phyloP scores from a whole-genome alignment of 163 green algal genomes.

The Dunaliella salina region DNA sequence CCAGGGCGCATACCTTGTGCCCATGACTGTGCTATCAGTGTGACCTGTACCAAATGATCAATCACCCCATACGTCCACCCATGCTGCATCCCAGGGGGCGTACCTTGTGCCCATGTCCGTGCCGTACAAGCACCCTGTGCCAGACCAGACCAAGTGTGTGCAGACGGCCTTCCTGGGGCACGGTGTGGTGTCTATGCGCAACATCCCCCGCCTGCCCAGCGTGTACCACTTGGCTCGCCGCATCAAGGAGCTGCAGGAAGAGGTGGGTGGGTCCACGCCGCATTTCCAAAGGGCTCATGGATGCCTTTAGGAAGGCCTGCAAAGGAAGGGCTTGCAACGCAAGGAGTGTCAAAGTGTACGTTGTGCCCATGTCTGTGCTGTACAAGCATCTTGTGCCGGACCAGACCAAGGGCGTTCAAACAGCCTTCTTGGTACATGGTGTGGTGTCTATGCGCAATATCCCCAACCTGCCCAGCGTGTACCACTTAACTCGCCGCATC shows the following conservation, averaged over 20 bases:
- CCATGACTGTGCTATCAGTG: slow-evolving; percentile 32
- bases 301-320: no score
- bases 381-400: no score
- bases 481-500: slow-evolving; percentile 25
- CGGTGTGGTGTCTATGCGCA: slow-evolving; percentile 37
- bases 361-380: slow-evolving; percentile 41
- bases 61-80: no score
- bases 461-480: slow-evolving; percentile 17
- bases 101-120: slow-evolving; percentile 46
- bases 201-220: slow-evolving; percentile 29
- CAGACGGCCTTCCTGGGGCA: slow-evolving; percentile 36
- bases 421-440: slow-evolving; percentile 34
- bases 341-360: no score
- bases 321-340: no score
- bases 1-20: slow-evolving; percentile 45
- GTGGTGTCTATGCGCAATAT: slow-evolving; percentile 41
- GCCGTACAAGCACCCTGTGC: slow-evolving; percentile 25
- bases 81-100: slow-evolving; percentile 20
- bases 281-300: no score
- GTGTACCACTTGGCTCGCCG: slow-evolving; percentile 20
- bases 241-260: slow-evolving; percentile 32
- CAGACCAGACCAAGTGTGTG: slow-evolving; percentile 33
- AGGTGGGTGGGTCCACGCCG: neutral
- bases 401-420: slow-evolving; percentile 29
- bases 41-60: slow-evolving; percentile 16